phyloP scores from a whole-genome alignment of 306 rosid species.

The Gleditsia sinensis region DNA sequence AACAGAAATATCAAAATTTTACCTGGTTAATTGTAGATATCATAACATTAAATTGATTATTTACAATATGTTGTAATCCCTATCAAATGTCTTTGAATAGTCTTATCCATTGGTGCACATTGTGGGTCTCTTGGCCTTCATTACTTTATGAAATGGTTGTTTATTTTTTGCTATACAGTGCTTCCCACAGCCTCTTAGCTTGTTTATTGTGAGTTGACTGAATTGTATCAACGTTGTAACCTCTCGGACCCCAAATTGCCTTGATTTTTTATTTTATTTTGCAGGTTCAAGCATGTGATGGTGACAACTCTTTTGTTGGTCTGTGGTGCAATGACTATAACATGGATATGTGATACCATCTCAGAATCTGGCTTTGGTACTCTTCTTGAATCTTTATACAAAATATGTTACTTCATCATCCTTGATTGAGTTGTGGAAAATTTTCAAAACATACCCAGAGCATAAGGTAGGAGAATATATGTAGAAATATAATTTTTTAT shows the following conservation, averaged over 20 bases:
- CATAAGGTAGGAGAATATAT: constrained; percentile 7
- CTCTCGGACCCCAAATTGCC: constrained; percentile 1
- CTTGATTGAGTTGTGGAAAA: constrained; percentile 23
- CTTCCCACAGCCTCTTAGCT: constrained; percentile 17
- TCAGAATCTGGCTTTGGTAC: constrained; percentile 97
- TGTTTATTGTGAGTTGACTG: constrained; percentile 11
- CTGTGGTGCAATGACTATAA: constrained; percentile 93
- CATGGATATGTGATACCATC: constrained; percentile 96
- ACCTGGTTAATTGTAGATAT: constrained; percentile 6
- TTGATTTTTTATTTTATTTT: constrained; percentile 35
- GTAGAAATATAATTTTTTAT: not conserved
- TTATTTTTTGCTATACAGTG: constrained; percentile 17
- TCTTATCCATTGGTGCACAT: constrained; percentile 15
- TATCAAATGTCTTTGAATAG: constrained; percentile 11
- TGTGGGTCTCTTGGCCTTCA: constrained; percentile 20
- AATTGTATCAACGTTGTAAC: constrained; percentile 6
- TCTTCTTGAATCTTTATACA: constrained; percentile 21
- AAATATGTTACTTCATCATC: constrained; percentile 24
- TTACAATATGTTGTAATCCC: constrained; percentile 8
- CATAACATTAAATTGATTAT: constrained; percentile 16
- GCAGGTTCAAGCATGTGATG: constrained; percentile 92
- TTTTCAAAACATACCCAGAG: constrained; percentile 10
- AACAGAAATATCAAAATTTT: constrained; percentile 21
- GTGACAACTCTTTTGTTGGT: constrained; percentile 75
- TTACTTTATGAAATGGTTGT: constrained; percentile 3